These are phyloP conservation scores for Linnemannia hyalina DNA, from an alignment of 192 early-diverging fungal species.

Conservation along the genomic window DNA sequence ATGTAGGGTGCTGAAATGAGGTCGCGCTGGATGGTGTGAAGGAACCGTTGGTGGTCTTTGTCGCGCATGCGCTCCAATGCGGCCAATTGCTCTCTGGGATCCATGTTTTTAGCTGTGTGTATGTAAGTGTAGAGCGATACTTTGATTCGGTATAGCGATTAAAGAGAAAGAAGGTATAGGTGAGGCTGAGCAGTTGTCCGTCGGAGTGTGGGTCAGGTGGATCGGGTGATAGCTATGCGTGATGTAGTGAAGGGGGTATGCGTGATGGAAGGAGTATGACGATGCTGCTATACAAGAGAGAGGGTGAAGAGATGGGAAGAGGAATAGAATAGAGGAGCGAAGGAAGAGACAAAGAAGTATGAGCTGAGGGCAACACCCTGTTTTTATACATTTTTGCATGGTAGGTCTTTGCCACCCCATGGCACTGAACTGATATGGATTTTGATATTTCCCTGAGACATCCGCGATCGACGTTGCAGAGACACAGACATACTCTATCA, in stretches of 20 bases:
- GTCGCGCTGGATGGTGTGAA: conserved; percentile 19
- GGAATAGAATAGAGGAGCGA: not conserved
- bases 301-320: not conserved
- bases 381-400: no score
- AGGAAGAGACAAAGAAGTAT: not conserved
- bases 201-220: not conserved
- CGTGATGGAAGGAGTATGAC: no score
- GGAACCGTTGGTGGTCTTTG: not conserved
- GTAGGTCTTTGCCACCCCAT: no score
- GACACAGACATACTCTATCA: no score
- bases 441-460: no score
- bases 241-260: not conserved
- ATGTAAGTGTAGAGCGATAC: not conserved
- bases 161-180: no score
- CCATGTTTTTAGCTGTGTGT: conserved; percentile 15
- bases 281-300: no score
- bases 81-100: conserved; percentile 19
- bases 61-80: conserved; percentile 16
- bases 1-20: conserved; percentile 28
- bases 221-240: not conserved
- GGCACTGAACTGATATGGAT: no score
- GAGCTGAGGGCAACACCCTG: no score
- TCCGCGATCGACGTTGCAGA: no score
- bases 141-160: not conserved
- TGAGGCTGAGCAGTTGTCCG: no score